Conservation (phyloP, 345 rosid species). For the Lepidium sativum region DNA sequence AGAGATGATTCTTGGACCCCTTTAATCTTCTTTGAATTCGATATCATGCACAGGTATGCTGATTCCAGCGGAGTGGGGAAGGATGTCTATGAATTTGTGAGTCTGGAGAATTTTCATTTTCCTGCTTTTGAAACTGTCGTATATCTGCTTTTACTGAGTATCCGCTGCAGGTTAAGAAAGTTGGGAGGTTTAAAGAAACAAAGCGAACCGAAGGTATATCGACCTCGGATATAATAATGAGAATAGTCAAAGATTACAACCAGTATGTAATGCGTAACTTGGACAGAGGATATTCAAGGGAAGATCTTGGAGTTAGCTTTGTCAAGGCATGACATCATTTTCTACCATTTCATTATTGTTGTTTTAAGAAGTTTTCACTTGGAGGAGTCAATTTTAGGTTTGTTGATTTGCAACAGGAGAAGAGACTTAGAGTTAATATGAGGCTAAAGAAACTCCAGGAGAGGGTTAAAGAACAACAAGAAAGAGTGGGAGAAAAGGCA, state of each 20-base stretch:
- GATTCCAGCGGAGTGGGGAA: constrained; percentile 86
- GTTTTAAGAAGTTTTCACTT: not conserved
- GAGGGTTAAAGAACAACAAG: constrained; percentile 89
- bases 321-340: constrained; percentile 50
- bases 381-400: constrained; percentile 1
- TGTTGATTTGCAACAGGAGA: constrained; percentile 48
- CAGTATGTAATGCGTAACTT: constrained; percentile 91
- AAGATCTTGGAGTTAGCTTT: constrained; percentile 89
- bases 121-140: not conserved
- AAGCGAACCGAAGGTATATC: constrained; percentile 92
- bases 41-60: constrained; percentile 53
- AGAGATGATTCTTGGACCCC: not conserved
- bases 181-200: constrained; percentile 86
- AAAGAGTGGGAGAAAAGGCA: constrained; percentile 79
- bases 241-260: constrained; percentile 88
- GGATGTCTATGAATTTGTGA: constrained; percentile 91
- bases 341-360: not conserved
- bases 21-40: not conserved
- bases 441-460: constrained; percentile 82
- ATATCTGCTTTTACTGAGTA: constrained; percentile 10
- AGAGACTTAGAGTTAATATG: constrained; percentile 90
- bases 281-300: constrained; percentile 88
- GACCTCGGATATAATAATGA: constrained; percentile 87
- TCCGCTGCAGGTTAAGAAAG: constrained; percentile 59
- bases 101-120: constrained; percentile 17